phyloP scores from a whole-genome alignment of 805 yeast species.

The Starmerella gropengiesseri region DNA sequence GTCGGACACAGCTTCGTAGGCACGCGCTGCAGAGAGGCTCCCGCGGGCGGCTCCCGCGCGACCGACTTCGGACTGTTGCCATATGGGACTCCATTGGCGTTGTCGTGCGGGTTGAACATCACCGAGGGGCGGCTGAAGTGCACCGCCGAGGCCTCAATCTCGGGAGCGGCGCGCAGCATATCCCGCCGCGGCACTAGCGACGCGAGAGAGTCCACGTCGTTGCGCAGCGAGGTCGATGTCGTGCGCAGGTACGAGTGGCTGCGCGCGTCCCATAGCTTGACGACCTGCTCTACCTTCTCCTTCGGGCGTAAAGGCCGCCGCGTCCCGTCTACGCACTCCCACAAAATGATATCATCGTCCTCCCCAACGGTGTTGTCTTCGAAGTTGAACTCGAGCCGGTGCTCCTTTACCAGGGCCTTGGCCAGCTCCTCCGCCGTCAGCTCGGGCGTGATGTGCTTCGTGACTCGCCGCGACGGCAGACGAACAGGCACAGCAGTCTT shows the following conservation, averaged over 20 bases:
- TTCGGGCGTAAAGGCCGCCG: conserved; percentile 26
- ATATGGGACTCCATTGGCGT: neutral
- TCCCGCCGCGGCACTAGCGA: conserved; percentile 29
- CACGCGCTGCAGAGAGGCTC: conserved; percentile 8
- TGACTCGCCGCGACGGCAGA: conserved; percentile 25
- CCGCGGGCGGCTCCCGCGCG: neutral
- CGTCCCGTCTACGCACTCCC: conserved; percentile 26
- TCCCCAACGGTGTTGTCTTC: conserved; percentile 17
- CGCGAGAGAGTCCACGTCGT: conserved; percentile 26
- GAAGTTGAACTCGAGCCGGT: conserved; percentile 26
- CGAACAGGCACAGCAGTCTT: conserved; percentile 16
- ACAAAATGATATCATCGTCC: conserved; percentile 23
- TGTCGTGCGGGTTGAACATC: conserved; percentile 17
- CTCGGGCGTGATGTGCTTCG: conserved; percentile 13
- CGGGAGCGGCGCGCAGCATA: conserved; percentile 23
- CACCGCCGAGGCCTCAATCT: conserved; percentile 17
- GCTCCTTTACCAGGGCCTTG: conserved; percentile 23
- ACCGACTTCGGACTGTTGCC: neutral
- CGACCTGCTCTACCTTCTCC: conserved; percentile 23
- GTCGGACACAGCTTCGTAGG: conserved; percentile 16
- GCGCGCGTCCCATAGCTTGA: conserved; percentile 20
- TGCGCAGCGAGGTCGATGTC: conserved; percentile 20
- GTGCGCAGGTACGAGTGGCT: conserved; percentile 19
- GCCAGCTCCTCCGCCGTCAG: conserved; percentile 18
- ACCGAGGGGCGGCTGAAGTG: conserved; percentile 19